phyloP scores from a whole-genome alignment of 2,329 filamentous ascomycete genomes.

The Zymoseptoria ardabiliae region DNA sequence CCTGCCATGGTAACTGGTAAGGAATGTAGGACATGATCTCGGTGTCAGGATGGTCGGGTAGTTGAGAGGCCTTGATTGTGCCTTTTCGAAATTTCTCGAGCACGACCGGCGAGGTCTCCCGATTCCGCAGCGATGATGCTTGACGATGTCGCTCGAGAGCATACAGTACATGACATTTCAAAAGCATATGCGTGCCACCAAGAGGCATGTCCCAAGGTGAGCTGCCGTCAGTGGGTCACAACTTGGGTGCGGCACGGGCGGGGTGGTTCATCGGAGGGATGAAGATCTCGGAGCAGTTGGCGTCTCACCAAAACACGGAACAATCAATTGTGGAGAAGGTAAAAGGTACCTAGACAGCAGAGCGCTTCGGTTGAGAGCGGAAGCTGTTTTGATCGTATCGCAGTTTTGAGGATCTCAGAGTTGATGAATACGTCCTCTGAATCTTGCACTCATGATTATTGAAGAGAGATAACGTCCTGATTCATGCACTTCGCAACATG shows the following conservation, averaged over 20 bases:
- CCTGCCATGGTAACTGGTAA: too few species aligned
- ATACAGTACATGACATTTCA: too few species aligned
- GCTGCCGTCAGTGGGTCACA: neutral
- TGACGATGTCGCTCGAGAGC: neutral
- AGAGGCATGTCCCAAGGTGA: too few species aligned
- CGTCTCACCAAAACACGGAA: neutral
- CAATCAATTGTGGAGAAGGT: neutral
- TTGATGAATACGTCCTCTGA: neutral
- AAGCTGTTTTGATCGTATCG: neutral
- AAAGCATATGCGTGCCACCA: too few species aligned
- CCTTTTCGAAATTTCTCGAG: too few species aligned
- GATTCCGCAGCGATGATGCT: neutral
- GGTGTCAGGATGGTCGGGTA: too few species aligned
- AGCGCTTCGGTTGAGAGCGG: neutral
- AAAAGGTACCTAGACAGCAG: too few species aligned
- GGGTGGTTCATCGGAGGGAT: neutral
- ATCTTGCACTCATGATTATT: neutral
- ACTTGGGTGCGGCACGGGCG: neutral
- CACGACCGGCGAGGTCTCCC: too few species aligned
- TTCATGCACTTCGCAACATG: neutral
- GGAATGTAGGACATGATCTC: too few species aligned
- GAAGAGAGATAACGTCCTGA: neutral
- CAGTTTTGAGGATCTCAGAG: neutral
- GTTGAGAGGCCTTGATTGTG: too few species aligned
- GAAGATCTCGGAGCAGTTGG: neutral